Conservation (phyloP, 2,329 filamentous ascomycete species). For the Cercospora sojina region DNA sequence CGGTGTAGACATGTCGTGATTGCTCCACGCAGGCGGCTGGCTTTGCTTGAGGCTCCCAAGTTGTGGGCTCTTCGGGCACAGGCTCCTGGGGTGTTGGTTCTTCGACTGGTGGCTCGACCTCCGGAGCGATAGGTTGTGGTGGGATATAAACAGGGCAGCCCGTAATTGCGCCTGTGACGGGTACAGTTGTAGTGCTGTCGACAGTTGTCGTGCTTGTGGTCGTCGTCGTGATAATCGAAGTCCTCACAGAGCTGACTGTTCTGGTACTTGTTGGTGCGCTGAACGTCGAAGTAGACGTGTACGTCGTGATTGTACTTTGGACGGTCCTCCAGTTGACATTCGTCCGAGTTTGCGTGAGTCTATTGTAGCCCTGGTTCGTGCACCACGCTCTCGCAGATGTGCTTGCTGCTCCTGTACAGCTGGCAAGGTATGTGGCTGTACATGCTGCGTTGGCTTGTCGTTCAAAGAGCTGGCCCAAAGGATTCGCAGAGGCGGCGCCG, state of each 20-base stretch:
- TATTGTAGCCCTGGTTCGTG: background rate
- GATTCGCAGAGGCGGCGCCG: conserved; percentile 4
- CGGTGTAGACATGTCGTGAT: conserved; percentile 8
- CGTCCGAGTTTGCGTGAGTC: background rate
- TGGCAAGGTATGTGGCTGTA: conserved; percentile 1
- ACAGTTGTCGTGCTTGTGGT: conserved; percentile 1
- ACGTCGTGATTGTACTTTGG: background rate
- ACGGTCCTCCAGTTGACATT: background rate
- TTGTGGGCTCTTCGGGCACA: background rate
- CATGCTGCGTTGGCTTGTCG: conserved; percentile 7
- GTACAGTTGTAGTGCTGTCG: background rate
- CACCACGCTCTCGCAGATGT: conserved; percentile 5
- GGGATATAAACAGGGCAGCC: conserved; percentile 5
- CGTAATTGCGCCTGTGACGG: background rate
- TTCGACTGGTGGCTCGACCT: background rate
- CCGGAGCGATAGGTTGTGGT: background rate
- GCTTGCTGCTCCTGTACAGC: conserved; percentile 6
- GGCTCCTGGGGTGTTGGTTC: background rate
- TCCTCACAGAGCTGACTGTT: conserved; percentile 2
- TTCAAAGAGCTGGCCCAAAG: background rate
- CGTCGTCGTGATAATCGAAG: background rate
- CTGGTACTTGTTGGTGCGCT: conserved; percentile 5
- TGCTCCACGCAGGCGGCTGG: background rate
- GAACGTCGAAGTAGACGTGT: conserved; percentile 5
- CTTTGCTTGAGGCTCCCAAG: background rate